Evolutionary conservation across 805 yeast species (phyloP).

Genomic region (Kluyveromyces dobzhanskii): DNA sequence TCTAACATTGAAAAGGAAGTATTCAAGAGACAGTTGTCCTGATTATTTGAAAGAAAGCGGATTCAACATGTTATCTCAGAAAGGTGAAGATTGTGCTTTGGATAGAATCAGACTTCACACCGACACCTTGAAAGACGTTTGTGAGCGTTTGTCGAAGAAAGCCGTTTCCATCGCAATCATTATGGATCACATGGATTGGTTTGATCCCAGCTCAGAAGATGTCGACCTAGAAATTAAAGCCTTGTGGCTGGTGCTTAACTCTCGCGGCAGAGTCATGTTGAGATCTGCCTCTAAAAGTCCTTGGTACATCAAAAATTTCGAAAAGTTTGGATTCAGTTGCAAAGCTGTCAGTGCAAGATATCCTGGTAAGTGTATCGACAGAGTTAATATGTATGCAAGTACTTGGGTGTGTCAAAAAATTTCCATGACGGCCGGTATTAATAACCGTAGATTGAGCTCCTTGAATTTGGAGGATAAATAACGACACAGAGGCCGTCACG

Average conservation of each 20-base stretch:
- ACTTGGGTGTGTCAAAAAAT: slow-evolving; percentile 74
- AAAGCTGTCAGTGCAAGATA: slow-evolving; percentile 61
- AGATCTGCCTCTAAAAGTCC: slow-evolving; percentile 69
- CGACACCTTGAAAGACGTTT: slow-evolving; percentile 68
- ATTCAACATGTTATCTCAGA: slow-evolving; percentile 40
- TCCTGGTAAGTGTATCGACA: slow-evolving; percentile 59
- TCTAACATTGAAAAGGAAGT: slow-evolving; percentile 54
- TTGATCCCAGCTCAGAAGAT: slow-evolving; percentile 54
- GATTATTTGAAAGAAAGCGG: slow-evolving; percentile 59
- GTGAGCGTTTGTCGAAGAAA: slow-evolving; percentile 51
- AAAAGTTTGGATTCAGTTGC: slow-evolving; percentile 57
- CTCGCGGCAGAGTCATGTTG: slow-evolving; percentile 66
- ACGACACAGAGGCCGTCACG: not conserved
- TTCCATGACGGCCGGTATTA: slow-evolving; percentile 3
- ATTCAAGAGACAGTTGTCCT: slow-evolving; percentile 61
- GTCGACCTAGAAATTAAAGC: slow-evolving; percentile 62
- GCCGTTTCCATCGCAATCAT: slow-evolving; percentile 70
- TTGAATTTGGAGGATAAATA: slow-evolving; percentile 7
- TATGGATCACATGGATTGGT: slow-evolving; percentile 95
- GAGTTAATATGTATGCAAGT: slow-evolving; percentile 83
- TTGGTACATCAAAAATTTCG: slow-evolving; percentile 69
- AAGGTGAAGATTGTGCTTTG: slow-evolving; percentile 39
- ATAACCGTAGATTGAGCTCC: slow-evolving; percentile 23
- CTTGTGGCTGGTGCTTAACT: slow-evolving; percentile 49
- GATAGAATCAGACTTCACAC: slow-evolving; percentile 72